Conservation (phyloP, 306 rosid genomes). For the Begonia loranthoides region DNA sequence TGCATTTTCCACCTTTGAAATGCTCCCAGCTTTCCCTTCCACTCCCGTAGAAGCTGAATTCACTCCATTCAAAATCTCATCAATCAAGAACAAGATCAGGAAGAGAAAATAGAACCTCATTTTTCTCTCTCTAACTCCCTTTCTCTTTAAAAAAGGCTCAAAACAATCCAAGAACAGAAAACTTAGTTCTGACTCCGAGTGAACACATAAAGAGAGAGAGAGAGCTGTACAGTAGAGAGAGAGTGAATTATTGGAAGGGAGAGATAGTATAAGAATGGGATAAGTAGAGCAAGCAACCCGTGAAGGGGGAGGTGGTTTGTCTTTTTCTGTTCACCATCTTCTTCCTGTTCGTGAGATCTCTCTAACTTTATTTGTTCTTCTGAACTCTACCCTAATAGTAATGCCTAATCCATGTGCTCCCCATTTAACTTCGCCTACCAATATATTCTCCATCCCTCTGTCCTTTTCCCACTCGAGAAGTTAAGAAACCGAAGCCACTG, state of each 20-base stretch:
- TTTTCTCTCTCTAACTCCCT: slow-evolving; percentile 12
- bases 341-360: not conserved
- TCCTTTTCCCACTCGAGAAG: too few relatives aligned
- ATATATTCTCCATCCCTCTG: too few relatives aligned
- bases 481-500: too few relatives aligned
- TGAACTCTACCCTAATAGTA: too few relatives aligned
- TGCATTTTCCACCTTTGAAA: slow-evolving; percentile 81
- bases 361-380: too few relatives aligned
- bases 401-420: too few relatives aligned
- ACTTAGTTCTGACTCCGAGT: too few relatives aligned
- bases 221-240: slow-evolving; percentile 1
- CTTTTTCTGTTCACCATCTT: slow-evolving; percentile 27
- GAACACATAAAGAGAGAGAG: not conserved
- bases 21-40: slow-evolving; percentile 26
- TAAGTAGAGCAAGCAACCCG: slow-evolving; percentile 42
- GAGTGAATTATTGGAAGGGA: slow-evolving; percentile 7
- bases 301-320: slow-evolving; percentile 41
- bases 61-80: slow-evolving; percentile 13
- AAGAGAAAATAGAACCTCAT: too few relatives aligned
- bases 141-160: too few relatives aligned
- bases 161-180: too few relatives aligned
- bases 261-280: slow-evolving; percentile 1
- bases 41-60: slow-evolving; percentile 16
- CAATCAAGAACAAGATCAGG: too few relatives aligned
- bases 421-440: too few relatives aligned